phyloP scores from a whole-genome alignment of 2,329 filamentous ascomycete species.

The Penicillium sp. region DNA sequence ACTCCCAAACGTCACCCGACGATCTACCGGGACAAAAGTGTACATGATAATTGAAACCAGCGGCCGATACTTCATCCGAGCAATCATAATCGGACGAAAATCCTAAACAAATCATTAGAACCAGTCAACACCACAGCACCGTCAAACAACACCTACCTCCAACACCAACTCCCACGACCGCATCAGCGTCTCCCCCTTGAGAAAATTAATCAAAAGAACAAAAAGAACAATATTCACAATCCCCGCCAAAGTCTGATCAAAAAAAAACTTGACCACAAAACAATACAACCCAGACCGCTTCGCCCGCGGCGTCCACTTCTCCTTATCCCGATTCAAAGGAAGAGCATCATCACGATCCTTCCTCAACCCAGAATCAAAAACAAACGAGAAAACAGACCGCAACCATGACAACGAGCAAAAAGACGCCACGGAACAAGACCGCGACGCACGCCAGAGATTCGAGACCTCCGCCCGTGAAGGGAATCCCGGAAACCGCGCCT shows the following conservation, averaged over 20 bases:
- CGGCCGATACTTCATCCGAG: constrained; percentile 70
- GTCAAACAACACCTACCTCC: constrained; percentile 24
- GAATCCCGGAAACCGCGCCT: constrained; percentile 65
- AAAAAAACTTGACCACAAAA: constrained; percentile 50
- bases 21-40: constrained; percentile 63
- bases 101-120: constrained; percentile 40
- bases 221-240: constrained; percentile 54
- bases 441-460: constrained; percentile 6
- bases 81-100: constrained; percentile 59
- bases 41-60: constrained; percentile 65
- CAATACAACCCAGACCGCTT: constrained; percentile 41
- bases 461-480: constrained; percentile 30
- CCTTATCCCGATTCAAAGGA: constrained; percentile 19
- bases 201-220: constrained; percentile 49
- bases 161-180: constrained; percentile 28
- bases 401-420: constrained; percentile 12
- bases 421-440: constrained; percentile 5
- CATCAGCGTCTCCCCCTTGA: constrained; percentile 30
- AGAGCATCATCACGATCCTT: constrained; percentile 9
- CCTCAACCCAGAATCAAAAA: not conserved
- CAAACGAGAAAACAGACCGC: constrained; percentile 8
- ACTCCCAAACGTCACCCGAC: constrained; percentile 64
- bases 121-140: no score
- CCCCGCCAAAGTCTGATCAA: constrained; percentile 54
- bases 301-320: constrained; percentile 19